Evolutionary conservation across 345 rosid species (phyloP).

Genomic region (Eucalyptus victrix): DNA sequence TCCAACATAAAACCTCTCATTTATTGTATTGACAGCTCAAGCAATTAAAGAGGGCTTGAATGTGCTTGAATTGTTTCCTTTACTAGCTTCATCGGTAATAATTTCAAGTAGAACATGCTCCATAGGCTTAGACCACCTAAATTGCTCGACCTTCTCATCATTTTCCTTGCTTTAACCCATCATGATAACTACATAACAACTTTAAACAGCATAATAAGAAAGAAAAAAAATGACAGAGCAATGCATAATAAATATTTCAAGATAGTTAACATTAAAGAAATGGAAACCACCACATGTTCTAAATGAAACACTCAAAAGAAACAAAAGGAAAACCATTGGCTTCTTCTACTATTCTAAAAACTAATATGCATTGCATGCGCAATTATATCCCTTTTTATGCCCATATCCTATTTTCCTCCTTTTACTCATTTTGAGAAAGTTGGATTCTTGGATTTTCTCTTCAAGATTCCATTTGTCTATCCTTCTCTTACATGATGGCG

Average conservation of each 20-base stretch:
- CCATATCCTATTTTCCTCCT: neutral
- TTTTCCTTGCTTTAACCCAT: neutral
- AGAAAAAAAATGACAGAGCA: neutral
- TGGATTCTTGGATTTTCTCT: too few relatives aligned
- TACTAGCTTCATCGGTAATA: neutral
- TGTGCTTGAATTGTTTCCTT: neutral
- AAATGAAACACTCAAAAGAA: neutral
- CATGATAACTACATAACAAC: neutral
- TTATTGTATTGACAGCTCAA: neutral
- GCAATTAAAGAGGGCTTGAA: neutral
- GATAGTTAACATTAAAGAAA: neutral
- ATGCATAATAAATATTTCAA: neutral
- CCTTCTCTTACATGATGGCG: neutral
- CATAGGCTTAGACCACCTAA: neutral
- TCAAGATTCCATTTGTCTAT: neutral
- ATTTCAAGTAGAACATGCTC: neutral
- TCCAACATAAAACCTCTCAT: neutral
- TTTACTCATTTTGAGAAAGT: neutral
- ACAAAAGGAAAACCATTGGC: neutral
- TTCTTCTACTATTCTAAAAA: neutral
- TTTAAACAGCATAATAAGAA: neutral
- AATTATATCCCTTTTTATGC: neutral
- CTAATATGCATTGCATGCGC: neutral
- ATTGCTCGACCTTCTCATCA: neutral
- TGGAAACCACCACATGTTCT: neutral